Conservation (phyloP, 202 grass and related monocot species). For the Sporobolus alterniflorus region DNA sequence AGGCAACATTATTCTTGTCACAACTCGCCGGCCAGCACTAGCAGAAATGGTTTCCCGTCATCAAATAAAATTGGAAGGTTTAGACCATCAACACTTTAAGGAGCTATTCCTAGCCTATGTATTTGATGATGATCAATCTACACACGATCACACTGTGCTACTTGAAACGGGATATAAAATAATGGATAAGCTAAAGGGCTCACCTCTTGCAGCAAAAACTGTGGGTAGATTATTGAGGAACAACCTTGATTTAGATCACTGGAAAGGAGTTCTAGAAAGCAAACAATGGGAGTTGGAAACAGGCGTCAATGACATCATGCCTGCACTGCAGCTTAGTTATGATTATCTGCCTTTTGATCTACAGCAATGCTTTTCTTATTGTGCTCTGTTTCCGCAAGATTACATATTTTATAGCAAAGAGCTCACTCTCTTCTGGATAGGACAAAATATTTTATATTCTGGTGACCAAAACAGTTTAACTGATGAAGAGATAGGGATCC, state of each 20-base stretch:
- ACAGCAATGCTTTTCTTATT: slow-evolving; percentile 21
- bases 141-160: not conserved
- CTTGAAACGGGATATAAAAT: not conserved
- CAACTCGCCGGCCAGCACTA: not conserved
- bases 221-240: slow-evolving; percentile 29
- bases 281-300: slow-evolving; percentile 36
- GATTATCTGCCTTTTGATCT: slow-evolving; percentile 34
- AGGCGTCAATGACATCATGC: not conserved
- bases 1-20: slow-evolving; percentile 14
- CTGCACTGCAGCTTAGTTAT: slow-evolving; percentile 39
- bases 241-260: not conserved
- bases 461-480: not conserved
- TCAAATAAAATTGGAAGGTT: not conserved
- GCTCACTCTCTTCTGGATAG: slow-evolving; percentile 31
- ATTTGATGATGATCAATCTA: not conserved
- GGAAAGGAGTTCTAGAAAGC: slow-evolving; percentile 33
- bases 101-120: not conserved
- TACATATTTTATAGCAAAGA: not conserved
- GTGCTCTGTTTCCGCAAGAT: slow-evolving; percentile 38
- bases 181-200: not conserved
- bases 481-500: not conserved
- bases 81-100: not conserved
- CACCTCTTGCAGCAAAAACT: slow-evolving; percentile 45
- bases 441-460: slow-evolving; percentile 3
- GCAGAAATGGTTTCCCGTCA: not conserved